These are phyloP conservation scores for Solanum sitiens DNA, from an alignment of 257 asterid genomes.

Conservation along the genomic window DNA sequence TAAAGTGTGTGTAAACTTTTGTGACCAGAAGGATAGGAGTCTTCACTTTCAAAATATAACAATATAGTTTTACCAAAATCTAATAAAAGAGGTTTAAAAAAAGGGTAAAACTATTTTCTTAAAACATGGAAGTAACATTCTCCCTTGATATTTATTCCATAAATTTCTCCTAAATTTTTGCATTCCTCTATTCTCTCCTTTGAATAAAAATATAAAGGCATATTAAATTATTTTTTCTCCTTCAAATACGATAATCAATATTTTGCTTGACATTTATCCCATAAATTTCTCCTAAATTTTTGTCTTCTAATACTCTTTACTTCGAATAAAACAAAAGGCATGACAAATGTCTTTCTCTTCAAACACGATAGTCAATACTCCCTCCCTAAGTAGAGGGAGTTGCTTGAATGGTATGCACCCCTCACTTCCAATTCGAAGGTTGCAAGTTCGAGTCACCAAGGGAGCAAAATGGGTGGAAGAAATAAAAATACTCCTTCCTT, in stretches of 20 bases:
- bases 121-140: not conserved
- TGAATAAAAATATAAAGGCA: not conserved
- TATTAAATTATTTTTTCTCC: not conserved
- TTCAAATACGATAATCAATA: not conserved
- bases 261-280: not conserved
- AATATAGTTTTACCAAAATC: no score
- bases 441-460: no score
- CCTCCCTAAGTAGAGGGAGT: no score
- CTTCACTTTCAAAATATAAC: not conserved
- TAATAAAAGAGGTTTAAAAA: not conserved
- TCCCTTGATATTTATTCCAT: not conserved
- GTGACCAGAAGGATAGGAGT: not conserved
- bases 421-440: no score
- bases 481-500: no score
- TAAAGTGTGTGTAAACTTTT: not conserved
- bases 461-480: no score
- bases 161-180: not conserved
- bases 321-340: not conserved
- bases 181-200: not conserved
- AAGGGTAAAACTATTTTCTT: not conserved
- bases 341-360: not conserved
- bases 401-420: no score
- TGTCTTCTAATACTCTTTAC: not conserved
- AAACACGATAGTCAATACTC: not conserved
- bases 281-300: no score